phyloP scores from a whole-genome alignment of 106 monocot genomes.

The Acorus gramineus region DNA sequence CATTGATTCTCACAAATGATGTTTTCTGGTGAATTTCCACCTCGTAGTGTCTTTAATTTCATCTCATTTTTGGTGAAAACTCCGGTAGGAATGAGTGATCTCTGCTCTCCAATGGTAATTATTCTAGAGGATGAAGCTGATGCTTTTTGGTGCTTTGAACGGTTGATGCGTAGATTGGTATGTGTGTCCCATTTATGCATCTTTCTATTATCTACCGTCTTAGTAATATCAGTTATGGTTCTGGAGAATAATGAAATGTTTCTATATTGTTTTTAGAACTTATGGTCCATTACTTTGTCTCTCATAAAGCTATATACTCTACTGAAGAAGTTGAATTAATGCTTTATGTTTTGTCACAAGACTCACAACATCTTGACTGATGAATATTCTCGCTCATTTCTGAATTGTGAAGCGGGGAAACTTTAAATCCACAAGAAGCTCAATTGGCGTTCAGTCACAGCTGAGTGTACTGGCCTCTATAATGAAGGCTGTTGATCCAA shows the following conservation, averaged over 20 bases:
- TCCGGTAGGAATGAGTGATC: constrained; percentile 85
- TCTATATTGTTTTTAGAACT: neutral
- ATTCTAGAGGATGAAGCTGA: constrained; percentile 85
- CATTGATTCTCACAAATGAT: neutral
- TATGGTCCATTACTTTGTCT: neutral
- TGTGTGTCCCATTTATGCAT: no score
- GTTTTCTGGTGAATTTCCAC: no score
- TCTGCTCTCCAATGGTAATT: constrained; percentile 81
- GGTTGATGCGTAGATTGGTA: constrained; percentile 74
- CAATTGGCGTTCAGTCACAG: constrained; percentile 81
- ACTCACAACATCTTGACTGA: neutral
- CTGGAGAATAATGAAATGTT: no score
- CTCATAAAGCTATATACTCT: no score
- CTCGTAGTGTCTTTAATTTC: no score
- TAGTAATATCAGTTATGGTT: no score
- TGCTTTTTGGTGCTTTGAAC: constrained; percentile 98
- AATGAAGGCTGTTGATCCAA: constrained; percentile 66
- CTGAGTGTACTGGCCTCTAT: constrained; percentile 42
- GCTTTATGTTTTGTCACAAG: no score
- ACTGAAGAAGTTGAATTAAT: no score
- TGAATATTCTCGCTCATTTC: constrained; percentile 5
- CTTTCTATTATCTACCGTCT: no score
- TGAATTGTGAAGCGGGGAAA: constrained; percentile 45
- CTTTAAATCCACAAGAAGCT: constrained; percentile 52
- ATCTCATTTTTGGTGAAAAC: no score